These are phyloP conservation scores for Ceriops zippeliana DNA, from an alignment of 345 rosid genomes.

Conservation along the genomic window DNA sequence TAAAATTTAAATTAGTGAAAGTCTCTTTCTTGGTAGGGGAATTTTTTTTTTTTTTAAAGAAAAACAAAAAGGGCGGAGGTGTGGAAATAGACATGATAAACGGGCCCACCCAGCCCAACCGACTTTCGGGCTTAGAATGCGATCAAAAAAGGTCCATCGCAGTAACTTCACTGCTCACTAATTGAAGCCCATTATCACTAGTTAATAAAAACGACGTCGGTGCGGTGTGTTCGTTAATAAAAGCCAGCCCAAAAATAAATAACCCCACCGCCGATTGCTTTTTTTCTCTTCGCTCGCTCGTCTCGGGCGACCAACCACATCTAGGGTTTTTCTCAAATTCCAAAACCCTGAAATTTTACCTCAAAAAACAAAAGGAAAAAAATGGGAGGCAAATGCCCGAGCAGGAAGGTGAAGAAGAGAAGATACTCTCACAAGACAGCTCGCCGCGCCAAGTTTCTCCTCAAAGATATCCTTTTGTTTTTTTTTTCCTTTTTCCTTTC, in stretches of 20 bases:
- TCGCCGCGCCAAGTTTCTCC: constrained; percentile 73
- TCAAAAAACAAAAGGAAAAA: background rate
- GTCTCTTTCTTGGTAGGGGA: too few species aligned
- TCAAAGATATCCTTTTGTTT: constrained; percentile 68
- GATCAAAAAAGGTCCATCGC: too few species aligned
- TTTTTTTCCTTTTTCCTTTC: background rate
- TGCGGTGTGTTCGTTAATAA: background rate
- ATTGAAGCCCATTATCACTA: too few species aligned
- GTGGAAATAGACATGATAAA: too few species aligned
- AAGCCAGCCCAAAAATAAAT: too few species aligned
- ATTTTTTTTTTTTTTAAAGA: too few species aligned
- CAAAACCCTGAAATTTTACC: background rate
- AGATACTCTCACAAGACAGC: constrained; percentile 86
- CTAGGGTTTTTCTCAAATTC: constrained; percentile 12
- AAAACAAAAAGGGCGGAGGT: too few species aligned
- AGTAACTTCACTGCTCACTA: background rate
- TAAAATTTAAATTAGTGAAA: too few species aligned
- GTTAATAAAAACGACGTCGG: constrained; percentile 9
- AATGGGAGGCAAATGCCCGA: constrained; percentile 33
- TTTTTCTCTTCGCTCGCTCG: background rate
- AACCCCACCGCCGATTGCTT: fast-evolving
- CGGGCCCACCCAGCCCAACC: too few species aligned
- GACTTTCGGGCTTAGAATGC: too few species aligned
- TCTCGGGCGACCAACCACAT: background rate
- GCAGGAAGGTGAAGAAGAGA: constrained; percentile 92